Percentiles rank a stretch among this genome's conserved stretches.
phyloP scores from a whole-genome alignment of 768 basidiomycete species.

The Nidularia sp. region DNA sequence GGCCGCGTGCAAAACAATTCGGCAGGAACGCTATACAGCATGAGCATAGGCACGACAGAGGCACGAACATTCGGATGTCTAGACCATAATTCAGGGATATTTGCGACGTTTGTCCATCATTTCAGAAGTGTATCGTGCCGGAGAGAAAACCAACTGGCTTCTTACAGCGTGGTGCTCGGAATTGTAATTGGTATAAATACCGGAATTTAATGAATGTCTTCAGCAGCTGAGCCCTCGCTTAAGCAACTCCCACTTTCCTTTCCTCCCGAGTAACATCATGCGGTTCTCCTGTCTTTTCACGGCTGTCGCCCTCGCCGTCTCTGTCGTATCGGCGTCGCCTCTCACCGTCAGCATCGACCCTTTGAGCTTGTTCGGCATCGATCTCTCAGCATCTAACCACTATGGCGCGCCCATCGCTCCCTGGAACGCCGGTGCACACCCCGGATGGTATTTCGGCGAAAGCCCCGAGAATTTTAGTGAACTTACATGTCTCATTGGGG shows the following conservation, averaged over 20 bases:
- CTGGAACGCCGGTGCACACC: constrained; percentile 24
- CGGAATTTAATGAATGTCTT: background rate
- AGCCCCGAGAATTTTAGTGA: constrained; percentile 19
- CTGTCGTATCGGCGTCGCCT: constrained; percentile 12
- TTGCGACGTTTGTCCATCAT: too few species aligned
- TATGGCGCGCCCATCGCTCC: constrained; percentile 36
- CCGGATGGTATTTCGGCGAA: constrained; percentile 41
- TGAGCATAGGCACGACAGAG: too few species aligned
- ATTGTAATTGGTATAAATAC: too few species aligned
- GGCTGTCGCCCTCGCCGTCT: constrained; percentile 15
- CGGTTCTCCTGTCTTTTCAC: constrained; percentile 23
- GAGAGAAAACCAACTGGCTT: too few species aligned
- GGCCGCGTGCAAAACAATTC: too few species aligned
- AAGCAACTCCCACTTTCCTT: background rate
- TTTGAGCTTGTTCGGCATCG: constrained; percentile 13
- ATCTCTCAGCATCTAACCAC: constrained; percentile 24
- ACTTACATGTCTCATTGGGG: constrained; percentile 26
- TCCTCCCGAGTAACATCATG: constrained; percentile 12
- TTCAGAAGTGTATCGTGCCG: too few species aligned
- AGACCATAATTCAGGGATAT: too few species aligned
- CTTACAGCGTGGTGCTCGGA: too few species aligned
- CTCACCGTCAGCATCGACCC: constrained; percentile 10
- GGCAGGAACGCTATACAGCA: too few species aligned
- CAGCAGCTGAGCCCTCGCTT: background rate
- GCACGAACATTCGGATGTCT: too few species aligned